Percentiles rank a stretch among this genome's conserved stretches.
These are phyloP conservation scores for Penicillium waksmanii DNA, from an alignment of 495 filamentous ascomycete genomes.

Conservation along the genomic window DNA sequence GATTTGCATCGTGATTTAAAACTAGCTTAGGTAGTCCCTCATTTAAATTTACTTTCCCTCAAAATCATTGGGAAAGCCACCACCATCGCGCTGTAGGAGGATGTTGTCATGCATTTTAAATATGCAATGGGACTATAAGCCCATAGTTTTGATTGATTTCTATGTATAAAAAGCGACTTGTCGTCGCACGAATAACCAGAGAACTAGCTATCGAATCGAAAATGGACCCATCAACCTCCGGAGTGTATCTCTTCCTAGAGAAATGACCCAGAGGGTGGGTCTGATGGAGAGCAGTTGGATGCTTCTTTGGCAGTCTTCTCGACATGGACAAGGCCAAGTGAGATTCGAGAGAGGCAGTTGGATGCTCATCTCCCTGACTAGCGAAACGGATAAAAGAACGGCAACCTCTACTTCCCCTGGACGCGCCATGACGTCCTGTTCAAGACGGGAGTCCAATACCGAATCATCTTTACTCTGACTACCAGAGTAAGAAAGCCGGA, in stretches of 20 bases:
- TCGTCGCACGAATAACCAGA: slow-evolving; percentile 17
- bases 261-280: slow-evolving; percentile 39
- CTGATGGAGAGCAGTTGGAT: slow-evolving; percentile 57
- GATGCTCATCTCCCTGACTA: slow-evolving; percentile 54
- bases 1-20: too few species aligned
- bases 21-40: too few species aligned
- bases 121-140: not conserved
- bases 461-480: not conserved
- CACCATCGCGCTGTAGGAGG: too few species aligned
- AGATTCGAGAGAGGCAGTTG: slow-evolving; percentile 51
- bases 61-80: too few species aligned
- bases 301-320: slow-evolving; percentile 54
- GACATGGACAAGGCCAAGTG: slow-evolving; percentile 28
- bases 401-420: slow-evolving; percentile 46
- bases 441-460: slow-evolving; percentile 6
- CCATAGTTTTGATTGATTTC: slow-evolving; percentile 3
- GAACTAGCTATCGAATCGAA: slow-evolving; percentile 11
- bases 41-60: too few species aligned
- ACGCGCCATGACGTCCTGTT: slow-evolving; percentile 23
- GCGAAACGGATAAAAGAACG: slow-evolving; percentile 47
- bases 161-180: slow-evolving; percentile 20
- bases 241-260: slow-evolving; percentile 11
- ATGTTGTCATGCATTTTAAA: too few species aligned
- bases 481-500: slow-evolving; percentile 14
- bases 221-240: slow-evolving; percentile 35